These are phyloP conservation scores for Xanthoconium separans DNA, from an alignment of 1,284 basidiomycete species.

Conservation along the genomic window DNA sequence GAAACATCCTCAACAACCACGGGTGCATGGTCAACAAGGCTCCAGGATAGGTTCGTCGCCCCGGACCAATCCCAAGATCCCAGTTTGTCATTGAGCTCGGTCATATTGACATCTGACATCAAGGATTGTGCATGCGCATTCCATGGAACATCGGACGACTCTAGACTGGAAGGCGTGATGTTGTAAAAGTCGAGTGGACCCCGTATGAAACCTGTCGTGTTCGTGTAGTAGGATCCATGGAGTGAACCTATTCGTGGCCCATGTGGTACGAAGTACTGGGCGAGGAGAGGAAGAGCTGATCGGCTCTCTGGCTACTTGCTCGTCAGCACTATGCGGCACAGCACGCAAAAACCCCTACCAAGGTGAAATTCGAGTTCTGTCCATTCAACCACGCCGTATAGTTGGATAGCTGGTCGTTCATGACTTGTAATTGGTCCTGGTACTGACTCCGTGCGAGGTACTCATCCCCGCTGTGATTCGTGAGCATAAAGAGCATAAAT, in stretches of 20 bases:
- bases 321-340: slow-evolving; percentile 3
- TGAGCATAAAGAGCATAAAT: slow-evolving; percentile 74
- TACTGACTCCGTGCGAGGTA: slow-evolving; percentile 59
- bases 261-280: slow-evolving; percentile 49
- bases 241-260: slow-evolving; percentile 46
- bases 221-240: slow-evolving; percentile 63
- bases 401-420: slow-evolving; percentile 62
- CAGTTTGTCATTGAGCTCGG: slow-evolving; percentile 43
- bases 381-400: slow-evolving; percentile 76
- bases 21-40: slow-evolving; percentile 58
- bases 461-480: slow-evolving; percentile 66
- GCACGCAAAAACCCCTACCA: slow-evolving; percentile 46
- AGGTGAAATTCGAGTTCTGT: slow-evolving; percentile 60
- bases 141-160: slow-evolving; percentile 46
- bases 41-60: slow-evolving; percentile 60
- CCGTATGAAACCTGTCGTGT: slow-evolving; percentile 75
- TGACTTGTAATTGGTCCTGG: slow-evolving; percentile 54
- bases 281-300: slow-evolving; percentile 45
- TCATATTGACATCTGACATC: slow-evolving; percentile 50
- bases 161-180: slow-evolving; percentile 48
- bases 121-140: slow-evolving; percentile 46
- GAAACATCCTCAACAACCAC: slow-evolving; percentile 30
- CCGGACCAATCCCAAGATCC: slow-evolving; percentile 72
- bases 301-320: slow-evolving; percentile 52
- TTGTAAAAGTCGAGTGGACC: slow-evolving; percentile 63